These are phyloP conservation scores for Spizellomyces punctatus DNA, from an alignment of 192 early-diverging fungal species.

Conservation along the genomic window DNA sequence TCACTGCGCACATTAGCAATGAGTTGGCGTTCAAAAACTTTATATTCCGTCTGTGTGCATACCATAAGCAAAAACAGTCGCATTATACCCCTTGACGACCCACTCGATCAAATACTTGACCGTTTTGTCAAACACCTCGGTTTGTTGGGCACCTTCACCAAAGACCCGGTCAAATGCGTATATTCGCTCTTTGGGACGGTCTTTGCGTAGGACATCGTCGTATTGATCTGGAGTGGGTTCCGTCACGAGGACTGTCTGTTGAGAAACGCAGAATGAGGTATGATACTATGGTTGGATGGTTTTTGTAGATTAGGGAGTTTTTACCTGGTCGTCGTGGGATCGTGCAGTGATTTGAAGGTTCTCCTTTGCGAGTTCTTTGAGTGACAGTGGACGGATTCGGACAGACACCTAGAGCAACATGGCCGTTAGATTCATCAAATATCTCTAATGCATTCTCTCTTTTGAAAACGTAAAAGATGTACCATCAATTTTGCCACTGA, in stretches of 20 bases:
- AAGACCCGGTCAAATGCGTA: slow-evolving; percentile 91
- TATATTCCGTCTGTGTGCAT: too few relatives aligned
- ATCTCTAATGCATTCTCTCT: too few relatives aligned
- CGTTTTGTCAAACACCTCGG: slow-evolving; percentile 81
- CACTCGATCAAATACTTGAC: slow-evolving; percentile 91
- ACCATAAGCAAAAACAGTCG: slow-evolving; percentile 97
- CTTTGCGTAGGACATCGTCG: slow-evolving; percentile 57
- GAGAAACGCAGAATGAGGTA: neutral
- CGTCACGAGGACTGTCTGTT: slow-evolving; percentile 68
- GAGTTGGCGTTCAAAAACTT: too few relatives aligned
- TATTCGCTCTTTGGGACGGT: slow-evolving; percentile 60
- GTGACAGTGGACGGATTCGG: slow-evolving; percentile 43
- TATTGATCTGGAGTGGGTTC: slow-evolving; percentile 68
- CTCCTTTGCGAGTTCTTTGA: slow-evolving; percentile 38
- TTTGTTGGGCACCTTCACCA: slow-evolving; percentile 64
- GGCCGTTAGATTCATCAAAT: neutral
- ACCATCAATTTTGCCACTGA: too few relatives aligned
- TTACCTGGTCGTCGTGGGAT: slow-evolving; percentile 14
- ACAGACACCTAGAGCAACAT: slow-evolving; percentile 37
- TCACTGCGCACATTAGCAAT: too few relatives aligned
- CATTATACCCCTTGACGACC: slow-evolving; percentile 94
- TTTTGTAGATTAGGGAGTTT: neutral
- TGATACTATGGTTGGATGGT: neutral
- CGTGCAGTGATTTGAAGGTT: slow-evolving; percentile 7
- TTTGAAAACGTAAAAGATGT: too few relatives aligned